A percentile compares a stretch with the other conserved stretches of the same genome.
Evolutionary conservation across 352 stramenopile genomes (phyloP).

Genomic region (Phytophthora capsici): DNA sequence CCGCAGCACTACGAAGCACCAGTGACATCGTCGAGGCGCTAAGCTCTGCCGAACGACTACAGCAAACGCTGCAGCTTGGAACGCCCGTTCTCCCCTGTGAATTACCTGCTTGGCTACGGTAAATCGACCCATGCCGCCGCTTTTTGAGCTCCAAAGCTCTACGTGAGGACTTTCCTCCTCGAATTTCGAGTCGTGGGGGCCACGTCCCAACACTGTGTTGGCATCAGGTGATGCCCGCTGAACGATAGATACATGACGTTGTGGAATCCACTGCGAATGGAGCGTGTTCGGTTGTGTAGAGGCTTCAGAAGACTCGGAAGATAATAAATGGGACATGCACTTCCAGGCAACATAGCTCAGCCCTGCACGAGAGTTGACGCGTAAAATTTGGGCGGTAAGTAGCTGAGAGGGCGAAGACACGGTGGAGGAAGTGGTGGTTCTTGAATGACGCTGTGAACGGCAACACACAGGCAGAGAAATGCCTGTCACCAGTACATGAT

Average conservation of each 20-base stretch:
- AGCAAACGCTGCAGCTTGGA: conserved; percentile 61
- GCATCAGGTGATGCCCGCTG: conserved; percentile 13
- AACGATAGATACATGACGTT: conserved; percentile 11
- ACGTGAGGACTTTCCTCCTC: conserved; percentile 30
- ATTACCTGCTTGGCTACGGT: conserved; percentile 38
- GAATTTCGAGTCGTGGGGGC: conserved; percentile 19
- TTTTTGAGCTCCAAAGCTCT: conserved; percentile 29
- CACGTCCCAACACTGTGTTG: conserved; percentile 17
- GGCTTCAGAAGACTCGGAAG: neutral
- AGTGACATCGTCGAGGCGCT: conserved; percentile 51
- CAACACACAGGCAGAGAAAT: conserved; percentile 31
- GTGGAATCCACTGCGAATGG: conserved; percentile 38
- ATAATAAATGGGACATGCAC: conserved; percentile 14
- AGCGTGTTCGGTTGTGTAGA: conserved; percentile 1
- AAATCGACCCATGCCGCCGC: conserved; percentile 40
- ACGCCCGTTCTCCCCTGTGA: conserved; percentile 29
- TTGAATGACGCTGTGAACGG: neutral
- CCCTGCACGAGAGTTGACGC: conserved; percentile 16
- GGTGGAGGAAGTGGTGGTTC: neutral
- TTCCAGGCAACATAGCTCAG: conserved; percentile 36
- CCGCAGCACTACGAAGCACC: conserved; percentile 55
- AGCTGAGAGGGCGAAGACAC: conserved; percentile 11
- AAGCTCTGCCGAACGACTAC: conserved; percentile 49
- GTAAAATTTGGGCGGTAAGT: conserved; percentile 20
- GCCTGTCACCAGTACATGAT: conserved; percentile 32